Conservation (phyloP, 345 rosid species). For the Gossypioides kirkii region DNA sequence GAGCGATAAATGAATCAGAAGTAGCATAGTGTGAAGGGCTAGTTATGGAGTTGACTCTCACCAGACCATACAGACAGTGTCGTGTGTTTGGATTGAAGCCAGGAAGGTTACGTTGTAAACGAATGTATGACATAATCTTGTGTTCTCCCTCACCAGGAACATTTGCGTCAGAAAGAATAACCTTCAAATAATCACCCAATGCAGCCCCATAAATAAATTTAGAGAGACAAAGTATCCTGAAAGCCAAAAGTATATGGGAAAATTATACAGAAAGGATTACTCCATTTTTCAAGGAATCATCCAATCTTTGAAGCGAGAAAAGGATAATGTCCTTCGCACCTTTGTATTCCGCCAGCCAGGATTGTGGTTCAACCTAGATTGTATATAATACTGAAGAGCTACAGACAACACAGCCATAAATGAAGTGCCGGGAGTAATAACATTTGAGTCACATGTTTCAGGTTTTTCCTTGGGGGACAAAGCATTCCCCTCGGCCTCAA, state of each 20-base stretch:
- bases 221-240: slow-evolving; percentile 52
- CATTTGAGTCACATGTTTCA: slow-evolving; percentile 88
- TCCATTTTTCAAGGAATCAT: slow-evolving; percentile 44
- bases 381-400: slow-evolving; percentile 88
- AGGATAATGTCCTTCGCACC: slow-evolving; percentile 45
- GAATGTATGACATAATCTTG: slow-evolving; percentile 92
- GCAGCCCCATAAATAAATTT: slow-evolving; percentile 56
- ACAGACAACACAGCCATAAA: slow-evolving; percentile 89
- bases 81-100: slow-evolving; percentile 93
- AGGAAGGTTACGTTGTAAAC: slow-evolving; percentile 72
- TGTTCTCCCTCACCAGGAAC: slow-evolving; percentile 99
- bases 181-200: slow-evolving; percentile 76
- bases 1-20: background rate
- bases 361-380: slow-evolving; percentile 71
- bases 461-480: slow-evolving; percentile 65
- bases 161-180: slow-evolving; percentile 94
- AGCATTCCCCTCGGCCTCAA: slow-evolving; percentile 56
- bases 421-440: slow-evolving; percentile 93
- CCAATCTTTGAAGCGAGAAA: slow-evolving; percentile 34
- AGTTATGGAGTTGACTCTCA: slow-evolving; percentile 28
- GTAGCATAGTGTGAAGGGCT: background rate
- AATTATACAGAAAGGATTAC: slow-evolving; percentile 44
- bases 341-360: slow-evolving; percentile 80
- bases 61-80: slow-evolving; percentile 93
- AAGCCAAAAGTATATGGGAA: slow-evolving; percentile 32